Evolutionary conservation across 1,139 yeast genomes (phyloP).

Genomic region (Protomyces gravidus): DNA sequence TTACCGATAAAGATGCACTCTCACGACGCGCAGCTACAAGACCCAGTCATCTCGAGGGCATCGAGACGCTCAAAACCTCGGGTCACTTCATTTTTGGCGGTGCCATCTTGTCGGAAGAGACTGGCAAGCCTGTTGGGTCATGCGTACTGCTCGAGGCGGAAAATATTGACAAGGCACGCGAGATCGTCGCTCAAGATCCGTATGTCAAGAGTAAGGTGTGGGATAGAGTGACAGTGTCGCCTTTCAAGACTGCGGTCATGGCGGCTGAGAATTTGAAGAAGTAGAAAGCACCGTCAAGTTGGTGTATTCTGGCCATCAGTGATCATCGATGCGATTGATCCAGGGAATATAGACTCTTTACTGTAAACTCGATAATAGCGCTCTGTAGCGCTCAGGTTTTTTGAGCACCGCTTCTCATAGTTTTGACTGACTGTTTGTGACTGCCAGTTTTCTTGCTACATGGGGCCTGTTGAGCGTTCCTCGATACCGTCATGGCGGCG

Average conservation of each 20-base stretch:
- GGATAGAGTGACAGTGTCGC: conserved; percentile 11
- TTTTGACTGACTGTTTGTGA: too few species aligned
- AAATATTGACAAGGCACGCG: conserved; percentile 3
- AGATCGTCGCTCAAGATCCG: conserved; percentile 13
- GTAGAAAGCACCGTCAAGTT: too few species aligned
- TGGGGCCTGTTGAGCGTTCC: not conserved
- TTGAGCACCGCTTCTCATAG: too few species aligned
- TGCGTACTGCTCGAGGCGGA: conserved; percentile 12
- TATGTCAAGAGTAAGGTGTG: conserved; percentile 13
- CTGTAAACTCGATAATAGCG: not conserved
- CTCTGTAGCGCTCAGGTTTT: too few species aligned
- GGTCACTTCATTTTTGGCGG: conserved; percentile 17
- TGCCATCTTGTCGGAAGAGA: conserved; percentile 12
- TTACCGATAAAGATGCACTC: conserved; percentile 9
- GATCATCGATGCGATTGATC: too few species aligned
- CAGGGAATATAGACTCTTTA: not conserved
- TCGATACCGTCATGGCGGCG: not conserved
- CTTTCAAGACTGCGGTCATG: conserved; percentile 11
- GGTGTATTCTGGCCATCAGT: too few species aligned
- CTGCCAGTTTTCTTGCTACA: too few species aligned
- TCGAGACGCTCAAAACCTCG: not conserved
- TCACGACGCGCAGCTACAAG: conserved; percentile 8
- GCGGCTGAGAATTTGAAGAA: not conserved
- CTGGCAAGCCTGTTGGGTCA: conserved; percentile 15
- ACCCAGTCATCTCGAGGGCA: conserved; percentile 17